Percentiles rank a stretch among this genome's conserved stretches.
phyloP scores from a whole-genome alignment of 2,329 filamentous ascomycete genomes.

The Fusarium begoniae region DNA sequence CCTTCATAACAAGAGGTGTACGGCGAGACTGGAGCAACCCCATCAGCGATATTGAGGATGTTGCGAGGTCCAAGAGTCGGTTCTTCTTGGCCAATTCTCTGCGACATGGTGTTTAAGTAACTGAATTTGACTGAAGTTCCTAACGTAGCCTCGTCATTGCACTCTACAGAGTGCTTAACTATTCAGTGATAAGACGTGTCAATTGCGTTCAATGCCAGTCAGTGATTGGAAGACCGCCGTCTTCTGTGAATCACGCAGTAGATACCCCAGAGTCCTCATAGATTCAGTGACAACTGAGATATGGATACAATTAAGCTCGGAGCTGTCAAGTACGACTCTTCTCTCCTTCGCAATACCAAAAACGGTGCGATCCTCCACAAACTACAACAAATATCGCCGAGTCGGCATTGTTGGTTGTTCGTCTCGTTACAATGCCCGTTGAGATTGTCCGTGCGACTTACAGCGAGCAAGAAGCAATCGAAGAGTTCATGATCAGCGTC shows the following conservation, averaged over 20 bases:
- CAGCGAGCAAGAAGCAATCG: not conserved
- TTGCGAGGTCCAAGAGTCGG: no score
- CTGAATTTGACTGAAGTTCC: no score
- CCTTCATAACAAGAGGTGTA: accelerated
- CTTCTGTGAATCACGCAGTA: not conserved
- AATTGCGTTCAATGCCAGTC: not conserved
- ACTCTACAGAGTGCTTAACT: not conserved
- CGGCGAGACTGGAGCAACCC: no score
- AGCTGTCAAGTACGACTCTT: not conserved
- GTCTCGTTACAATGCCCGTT: not conserved
- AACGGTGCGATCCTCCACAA: not conserved
- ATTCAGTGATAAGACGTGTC: not conserved
- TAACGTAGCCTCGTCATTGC: not conserved
- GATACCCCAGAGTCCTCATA: accelerated
- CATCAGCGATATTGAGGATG: no score
- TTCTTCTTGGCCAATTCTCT: no score
- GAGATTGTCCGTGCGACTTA: not conserved
- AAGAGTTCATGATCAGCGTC: not conserved
- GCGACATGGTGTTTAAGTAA: no score
- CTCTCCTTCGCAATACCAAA: not conserved
- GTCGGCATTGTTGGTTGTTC: not conserved
- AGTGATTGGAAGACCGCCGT: not conserved
- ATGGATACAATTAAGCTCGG: not conserved
- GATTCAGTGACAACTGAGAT: not conserved
- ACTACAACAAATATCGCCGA: not conserved